Evolutionary conservation across 2,329 filamentous ascomycete species (phyloP).

Genomic region (Niveomyces coronatus): DNA sequence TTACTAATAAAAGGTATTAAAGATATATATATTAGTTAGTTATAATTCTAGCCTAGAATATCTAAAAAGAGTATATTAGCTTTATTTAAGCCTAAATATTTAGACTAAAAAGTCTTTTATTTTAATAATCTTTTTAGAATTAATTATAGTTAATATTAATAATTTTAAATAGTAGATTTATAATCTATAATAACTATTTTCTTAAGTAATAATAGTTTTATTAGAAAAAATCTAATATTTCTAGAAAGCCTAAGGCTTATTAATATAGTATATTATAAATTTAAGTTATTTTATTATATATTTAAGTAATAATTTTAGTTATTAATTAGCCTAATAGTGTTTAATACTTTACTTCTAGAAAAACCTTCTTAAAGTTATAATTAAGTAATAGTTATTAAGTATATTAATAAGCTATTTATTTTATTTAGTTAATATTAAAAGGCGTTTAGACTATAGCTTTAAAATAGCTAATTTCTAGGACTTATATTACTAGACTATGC

Average conservation of each 20-base stretch:
- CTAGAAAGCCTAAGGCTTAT: neutral
- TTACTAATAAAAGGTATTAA: too few species aligned
- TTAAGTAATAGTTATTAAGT: too few species aligned
- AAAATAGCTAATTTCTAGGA: neutral
- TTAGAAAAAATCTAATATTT: neutral
- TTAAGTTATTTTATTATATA: neutral
- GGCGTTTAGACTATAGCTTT: neutral
- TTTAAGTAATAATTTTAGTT: too few species aligned
- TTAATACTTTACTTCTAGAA: too few species aligned
- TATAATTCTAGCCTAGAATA: too few species aligned
- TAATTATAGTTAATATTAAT: neutral
- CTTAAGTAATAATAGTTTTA: neutral
- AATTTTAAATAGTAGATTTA: neutral
- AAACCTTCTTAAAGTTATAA: too few species aligned
- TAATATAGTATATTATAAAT: neutral
- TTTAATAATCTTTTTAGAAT: neutral
- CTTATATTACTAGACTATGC: too few species aligned
- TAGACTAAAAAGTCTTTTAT: neutral
- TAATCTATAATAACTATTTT: neutral
- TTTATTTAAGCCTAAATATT: neutral
- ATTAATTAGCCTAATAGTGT: too few species aligned
- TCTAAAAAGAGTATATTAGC: neutral
- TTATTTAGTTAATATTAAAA: neutral
- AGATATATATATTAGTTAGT: neutral
- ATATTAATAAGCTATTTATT: constrained; percentile 6